Evolutionary conservation across 768 basidiomycete species (phyloP).

Genomic region (Xerocomus spinulosus): DNA sequence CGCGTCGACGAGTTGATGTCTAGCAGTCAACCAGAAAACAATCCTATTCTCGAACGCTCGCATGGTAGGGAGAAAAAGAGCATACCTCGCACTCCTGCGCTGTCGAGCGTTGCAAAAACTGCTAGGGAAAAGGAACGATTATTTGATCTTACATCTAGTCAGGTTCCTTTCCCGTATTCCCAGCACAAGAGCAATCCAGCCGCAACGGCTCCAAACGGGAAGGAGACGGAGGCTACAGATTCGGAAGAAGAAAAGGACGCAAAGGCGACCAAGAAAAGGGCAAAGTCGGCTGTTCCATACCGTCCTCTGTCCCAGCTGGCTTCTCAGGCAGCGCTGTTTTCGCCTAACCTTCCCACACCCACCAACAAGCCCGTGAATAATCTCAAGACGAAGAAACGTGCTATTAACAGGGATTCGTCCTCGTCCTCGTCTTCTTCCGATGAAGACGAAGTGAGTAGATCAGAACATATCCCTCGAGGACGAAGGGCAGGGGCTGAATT

Average conservation of each 20-base stretch:
- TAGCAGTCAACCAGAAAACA: conserved; percentile 20
- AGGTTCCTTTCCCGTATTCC: conserved; percentile 51
- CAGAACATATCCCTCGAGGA: conserved; percentile 57
- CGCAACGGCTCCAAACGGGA: conserved; percentile 20
- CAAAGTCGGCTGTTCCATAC: conserved; percentile 25
- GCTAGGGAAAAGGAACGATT: conserved; percentile 27
- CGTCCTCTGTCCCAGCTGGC: conserved; percentile 55
- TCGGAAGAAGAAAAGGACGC: conserved; percentile 23
- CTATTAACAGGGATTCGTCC: conserved; percentile 25
- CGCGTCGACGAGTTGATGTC: conserved; percentile 32
- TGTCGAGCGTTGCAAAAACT: not conserved
- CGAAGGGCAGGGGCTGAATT: conserved; percentile 47
- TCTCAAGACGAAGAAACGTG: conserved; percentile 24
- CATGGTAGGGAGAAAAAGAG: conserved; percentile 12
- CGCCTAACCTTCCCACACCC: conserved; percentile 36
- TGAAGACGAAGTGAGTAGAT: conserved; percentile 28
- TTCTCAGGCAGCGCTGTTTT: conserved; percentile 24
- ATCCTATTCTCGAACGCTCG: not conserved
- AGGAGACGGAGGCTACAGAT: conserved; percentile 33
- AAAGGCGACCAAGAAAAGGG: conserved; percentile 15
- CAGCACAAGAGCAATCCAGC: conserved; percentile 31
- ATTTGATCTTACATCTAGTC: conserved; percentile 52
- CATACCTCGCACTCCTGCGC: not conserved
- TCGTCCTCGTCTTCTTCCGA: conserved; percentile 39
- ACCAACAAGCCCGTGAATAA: conserved; percentile 24